Evolutionary conservation across 2,329 filamentous ascomycete genomes (phyloP), one percentile per base, ranked within the genome.

Genomic region (Endoconidiophora polonica): DNA sequence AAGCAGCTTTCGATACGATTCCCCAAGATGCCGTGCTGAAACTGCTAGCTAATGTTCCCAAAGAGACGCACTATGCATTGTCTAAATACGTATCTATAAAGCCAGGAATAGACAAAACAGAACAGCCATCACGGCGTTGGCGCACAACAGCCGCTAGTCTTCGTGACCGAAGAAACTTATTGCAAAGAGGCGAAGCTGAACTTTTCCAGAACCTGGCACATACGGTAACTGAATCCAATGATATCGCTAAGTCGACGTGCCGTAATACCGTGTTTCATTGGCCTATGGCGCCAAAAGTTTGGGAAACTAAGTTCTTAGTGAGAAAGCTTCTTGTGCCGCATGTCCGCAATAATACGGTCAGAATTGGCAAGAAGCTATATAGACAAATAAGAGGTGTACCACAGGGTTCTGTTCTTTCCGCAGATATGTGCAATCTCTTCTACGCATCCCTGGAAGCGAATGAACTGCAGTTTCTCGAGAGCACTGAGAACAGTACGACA

Each of bases 1-100:
- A 85, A 60, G 79, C 86, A 2, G 94, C 90, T 57, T 98, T 95
- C 61, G 91, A 98, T 63, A 94, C 84, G 0, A 95, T 98, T 42
- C 91, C 91, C 0, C 91, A 96, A 61, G 65, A 73, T 23, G 76
- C 77, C 1, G 68, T 96, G 16, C 60, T 95, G 33, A 61, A 69
- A 22, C 68, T 96, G 23, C 73, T 93, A 55, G 63, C 55, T 52
- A 79, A 60, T 48, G 77, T 74, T 55, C 76, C 63, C 55, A 67
- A 66, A 10, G 67, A 82, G 52, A 63, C 71, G 2, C 66, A 68
- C 20, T 98, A 98, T 60, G 71, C 73, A 5, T 72, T 93, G 44
- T 72, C 73, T 5, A 87, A 80, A 56, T 81, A 95, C 58, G 76
- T 79, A 5, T 82, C 93, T 60, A 74, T 91, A 37, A 76, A 72